Conservation (phyloP, 768 basidiomycete species). For the Auriscalpium microsporum region DNA sequence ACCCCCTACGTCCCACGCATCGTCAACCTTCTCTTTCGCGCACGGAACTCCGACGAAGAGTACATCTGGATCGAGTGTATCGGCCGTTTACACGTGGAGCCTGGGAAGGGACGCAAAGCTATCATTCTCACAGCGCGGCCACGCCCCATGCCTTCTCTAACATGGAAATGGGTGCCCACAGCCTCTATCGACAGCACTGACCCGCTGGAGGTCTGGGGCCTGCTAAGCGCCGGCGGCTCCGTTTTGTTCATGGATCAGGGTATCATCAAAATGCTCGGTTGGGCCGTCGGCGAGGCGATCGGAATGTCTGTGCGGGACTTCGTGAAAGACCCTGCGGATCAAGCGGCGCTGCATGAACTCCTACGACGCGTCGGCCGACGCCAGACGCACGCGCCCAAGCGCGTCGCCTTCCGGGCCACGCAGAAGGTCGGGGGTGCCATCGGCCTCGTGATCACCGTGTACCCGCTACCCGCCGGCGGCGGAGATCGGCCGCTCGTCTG, state of each 20-base stretch:
- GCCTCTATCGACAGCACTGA: neutral
- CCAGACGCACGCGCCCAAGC: constrained; percentile 3
- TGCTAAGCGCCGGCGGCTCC: constrained; percentile 35
- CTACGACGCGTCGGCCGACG: constrained; percentile 11
- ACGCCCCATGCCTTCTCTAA: constrained; percentile 51
- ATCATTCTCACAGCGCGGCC: constrained; percentile 84
- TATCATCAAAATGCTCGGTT: constrained; percentile 59
- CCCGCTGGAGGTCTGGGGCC: constrained; percentile 46
- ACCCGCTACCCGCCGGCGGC: constrained; percentile 10
- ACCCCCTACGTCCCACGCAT: constrained; percentile 32
- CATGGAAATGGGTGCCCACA: constrained; percentile 47
- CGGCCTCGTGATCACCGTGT: constrained; percentile 8
- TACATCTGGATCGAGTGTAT: constrained; percentile 89
- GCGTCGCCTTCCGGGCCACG: constrained; percentile 8
- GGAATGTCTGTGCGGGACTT: constrained; percentile 38
- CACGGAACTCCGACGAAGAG: constrained; percentile 49
- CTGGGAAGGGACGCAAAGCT: constrained; percentile 90
- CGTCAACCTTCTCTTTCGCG: constrained; percentile 83
- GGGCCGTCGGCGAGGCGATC: constrained; percentile 43
- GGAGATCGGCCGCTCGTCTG: constrained; percentile 15
- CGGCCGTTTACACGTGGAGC: constrained; percentile 86
- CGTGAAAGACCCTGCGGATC: constrained; percentile 15
- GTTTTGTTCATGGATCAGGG: constrained; percentile 44
- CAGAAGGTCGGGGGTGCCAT: constrained; percentile 2
- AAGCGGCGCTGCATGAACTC: constrained; percentile 9